Base-by-base conservation (phyloP, 352 stramenopile genomes). In the Aphanomyces invadans region DNA sequence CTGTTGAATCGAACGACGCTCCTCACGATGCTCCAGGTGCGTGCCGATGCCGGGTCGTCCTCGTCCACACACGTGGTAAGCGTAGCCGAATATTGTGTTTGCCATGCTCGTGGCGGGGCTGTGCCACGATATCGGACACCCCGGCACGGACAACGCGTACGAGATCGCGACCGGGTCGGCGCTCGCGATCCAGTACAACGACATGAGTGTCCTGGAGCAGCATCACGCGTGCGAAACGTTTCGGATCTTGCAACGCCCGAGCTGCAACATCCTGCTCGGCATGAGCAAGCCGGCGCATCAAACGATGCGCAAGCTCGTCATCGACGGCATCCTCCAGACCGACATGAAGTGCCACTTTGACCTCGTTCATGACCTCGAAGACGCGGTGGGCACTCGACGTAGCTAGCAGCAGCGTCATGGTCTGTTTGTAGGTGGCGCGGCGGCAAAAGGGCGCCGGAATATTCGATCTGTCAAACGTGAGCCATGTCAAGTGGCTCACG, bases 341-440 rank as follows among this genome's bases (percentile, higher is more conserved):
- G 77, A 85, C 70, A 76, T 77, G 60, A 74, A 73, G 25, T 69
- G 67, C 21, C 76, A 84, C 60, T 67, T 71, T 51, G 55, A 63
- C 29, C 33, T 63, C 15, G 55, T 63, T 19, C 55, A 63, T 19
- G 55, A 42, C n/a, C 55, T 63, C 33, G 55, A 63, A 33, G 55
- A 63, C 3, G 55, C 55, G 21, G 55, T 63, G 51, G 4, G 33
- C n/a, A 56, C n/a, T 32, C 28, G 3, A 42, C 32, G n/a, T n/a
- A 44, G 51, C 51, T 39, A 23, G 25, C 29, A 71, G 36, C 4
- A 42, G 17, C 42, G 52, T 81, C 2, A 39, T 79, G 5, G 68
- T 69, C 29, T 44, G 70, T 17, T 61, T 76, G 49, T 48, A 74
- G 11, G 62, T 62, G 21, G 44, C 74, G 42, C n/a, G 73, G 10